Percentiles rank a stretch among this genome's conserved stretches.
Conservation (phyloP, 2,329 filamentous ascomycete species). For the Chrysoporthe cubensis region DNA sequence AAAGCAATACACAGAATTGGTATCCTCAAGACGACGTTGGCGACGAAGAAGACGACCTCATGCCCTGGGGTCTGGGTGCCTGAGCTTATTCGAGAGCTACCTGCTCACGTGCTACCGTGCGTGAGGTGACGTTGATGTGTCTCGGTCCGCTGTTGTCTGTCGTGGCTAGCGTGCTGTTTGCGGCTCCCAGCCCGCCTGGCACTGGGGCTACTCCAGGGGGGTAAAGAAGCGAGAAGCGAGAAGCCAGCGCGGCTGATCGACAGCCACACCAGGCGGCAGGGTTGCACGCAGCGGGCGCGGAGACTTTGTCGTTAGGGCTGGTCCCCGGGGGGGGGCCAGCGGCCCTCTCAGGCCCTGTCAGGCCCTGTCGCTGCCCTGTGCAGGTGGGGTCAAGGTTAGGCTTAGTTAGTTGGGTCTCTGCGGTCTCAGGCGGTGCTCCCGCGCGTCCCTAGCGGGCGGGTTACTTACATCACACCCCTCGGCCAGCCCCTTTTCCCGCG, state of each 20-base stretch:
- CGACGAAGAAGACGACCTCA: too few relatives aligned
- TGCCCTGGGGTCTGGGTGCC: neutral
- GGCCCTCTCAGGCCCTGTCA: neutral
- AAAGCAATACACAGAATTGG: neutral
- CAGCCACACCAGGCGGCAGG: neutral
- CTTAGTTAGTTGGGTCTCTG: too few relatives aligned
- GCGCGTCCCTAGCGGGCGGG: neutral
- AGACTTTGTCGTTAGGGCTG: neutral
- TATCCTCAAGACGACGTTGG: neutral
- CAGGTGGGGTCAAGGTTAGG: constrained; percentile 2
- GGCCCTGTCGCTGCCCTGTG: neutral
- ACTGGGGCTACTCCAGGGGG: neutral
- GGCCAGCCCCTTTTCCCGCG: too few relatives aligned
- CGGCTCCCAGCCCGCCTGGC: neutral
- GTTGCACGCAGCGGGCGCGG: constrained; percentile 1
- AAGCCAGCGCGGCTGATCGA: neutral
- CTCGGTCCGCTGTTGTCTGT: neutral
- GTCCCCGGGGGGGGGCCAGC: neutral
- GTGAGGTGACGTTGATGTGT: neutral
- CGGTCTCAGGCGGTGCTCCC: neutral
- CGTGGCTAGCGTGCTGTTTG: neutral
- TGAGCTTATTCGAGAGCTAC: too few relatives aligned
- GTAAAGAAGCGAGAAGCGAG: too few relatives aligned
- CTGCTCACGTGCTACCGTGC: neutral
- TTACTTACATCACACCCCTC: neutral